Evolutionary conservation across 1,284 basidiomycete species (phyloP), one percentile per base, ranked within the genome.

Genomic region (Rhizopogon parksii): DNA sequence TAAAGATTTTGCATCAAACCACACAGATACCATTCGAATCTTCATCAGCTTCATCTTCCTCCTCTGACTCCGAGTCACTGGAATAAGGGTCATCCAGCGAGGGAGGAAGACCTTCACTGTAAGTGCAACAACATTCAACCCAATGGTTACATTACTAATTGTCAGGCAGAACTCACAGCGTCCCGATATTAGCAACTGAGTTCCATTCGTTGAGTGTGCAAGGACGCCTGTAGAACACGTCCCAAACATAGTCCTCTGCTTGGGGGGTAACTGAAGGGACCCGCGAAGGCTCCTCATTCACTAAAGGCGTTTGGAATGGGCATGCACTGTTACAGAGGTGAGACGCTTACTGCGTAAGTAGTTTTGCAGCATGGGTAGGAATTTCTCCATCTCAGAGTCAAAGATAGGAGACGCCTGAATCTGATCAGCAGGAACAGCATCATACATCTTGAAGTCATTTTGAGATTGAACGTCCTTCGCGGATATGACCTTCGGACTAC

Each of bases 41-140:
- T 59, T 89, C 87, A 53, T 89, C 87, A 2, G 79, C 87, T 57
- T 85, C 84, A 52, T 87, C 87, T 54, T 82, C 83, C 52, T 74
- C 73, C 53, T 85, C 85, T 0, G 77, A 79, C 34, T 82, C 82
- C 21, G 78, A 77, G 7, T 75, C 70, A 46, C 80, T 80, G 30
- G 67, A 65, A 17, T 62, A 36, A 3, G 53, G 63, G 24, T 80
- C 78, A 57, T 77, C 75, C 2, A 68, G 65, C 35, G 69, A 78
- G 14, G 74, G 69, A 25, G 86, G 83, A 3, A 88, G 68, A 6
- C 84, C 84, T 19, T 80, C 79, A 24, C 86, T 88, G 56, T 39
- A 6, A 14, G 32, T 4, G 8, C 8, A 35, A 27, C 15, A 46
- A 46, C 8, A 55, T 53, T 40, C 56, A 53, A 36, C 32, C 15